Base-by-base conservation (phyloP, 768 basidiomycete species). In the Naganishia antarctica region DNA sequence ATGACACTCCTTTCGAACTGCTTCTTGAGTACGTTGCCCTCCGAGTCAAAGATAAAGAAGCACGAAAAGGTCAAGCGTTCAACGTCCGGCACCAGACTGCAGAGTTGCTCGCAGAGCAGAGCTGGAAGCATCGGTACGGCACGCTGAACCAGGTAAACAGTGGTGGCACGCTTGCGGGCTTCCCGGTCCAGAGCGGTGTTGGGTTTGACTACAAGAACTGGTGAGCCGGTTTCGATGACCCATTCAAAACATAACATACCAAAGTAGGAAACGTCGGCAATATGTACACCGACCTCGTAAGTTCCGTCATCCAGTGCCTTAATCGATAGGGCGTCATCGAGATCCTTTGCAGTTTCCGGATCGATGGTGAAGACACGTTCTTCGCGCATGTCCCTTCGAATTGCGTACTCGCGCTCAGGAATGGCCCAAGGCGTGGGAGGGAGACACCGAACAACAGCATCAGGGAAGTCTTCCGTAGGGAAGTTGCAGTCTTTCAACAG, bases 401-500 rank as follows among this genome's bases (percentile, higher is more conserved):
- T 78, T 70, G 93, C 90, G 58, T 87, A 80, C 76, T 97, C 92
- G 64, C 87, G 84, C 67, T 93, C 93, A 18, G 92, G 91, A 71
- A 97, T 85, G 21, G 49, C 85, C 92, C 92, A 99, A 15, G 96
- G 96, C 66, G 89, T 83, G 25, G 96, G 96, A 50, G 96, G 96
- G 26, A 98, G 80, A 74, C 96, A 98, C 78, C 98, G 97, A 68
- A 91, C 74, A 25, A 97, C 92, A 71, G 89, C 89, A 49, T 99
- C 96, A 9, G 87, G 85, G 79, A 99, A 99, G 68, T 98, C 96
- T 77, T 94, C 92, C 0, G 91, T 89, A 1, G 94, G 91, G 86
- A 97, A 97, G 79, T 97, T 97, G 82, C 92, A 97, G 77, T 99
- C 96, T 78, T 98, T 98, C 69, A 99, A 82, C 65, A 99, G 81